These are phyloP conservation scores for Phytophthora constricta DNA, from an alignment of 352 stramenopile genomes.

Conservation along the genomic window DNA sequence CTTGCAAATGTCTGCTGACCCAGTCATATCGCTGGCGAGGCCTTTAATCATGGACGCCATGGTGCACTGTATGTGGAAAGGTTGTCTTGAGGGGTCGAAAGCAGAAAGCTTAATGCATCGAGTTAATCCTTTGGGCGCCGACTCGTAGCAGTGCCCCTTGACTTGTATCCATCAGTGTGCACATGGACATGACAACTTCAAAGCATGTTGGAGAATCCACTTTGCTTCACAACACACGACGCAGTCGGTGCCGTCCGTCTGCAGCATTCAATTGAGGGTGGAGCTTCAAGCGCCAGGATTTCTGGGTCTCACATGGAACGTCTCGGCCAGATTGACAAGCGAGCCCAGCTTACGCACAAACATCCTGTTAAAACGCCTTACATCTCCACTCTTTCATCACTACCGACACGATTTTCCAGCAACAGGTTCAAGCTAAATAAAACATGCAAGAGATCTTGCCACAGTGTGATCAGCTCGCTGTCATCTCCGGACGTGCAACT, in stretches of 20 bases:
- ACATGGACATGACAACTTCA: conserved; percentile 2
- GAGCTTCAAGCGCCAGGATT: too few relatives aligned
- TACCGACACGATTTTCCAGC: conserved; percentile 17
- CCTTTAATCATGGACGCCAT: conserved; percentile 53
- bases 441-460: conserved; percentile 11
- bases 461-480: not conserved
- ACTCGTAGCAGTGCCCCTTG: not conserved
- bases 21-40: conserved; percentile 55
- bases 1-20: conserved; percentile 60
- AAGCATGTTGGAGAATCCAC: not conserved
- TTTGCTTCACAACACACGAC: too few relatives aligned
- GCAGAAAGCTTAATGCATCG: not conserved
- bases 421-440: conserved; percentile 33
- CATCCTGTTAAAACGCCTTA: conserved; percentile 13
- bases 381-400: conserved; percentile 13
- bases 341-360: conserved; percentile 8
- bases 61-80: not conserved
- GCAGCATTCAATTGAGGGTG: too few relatives aligned
- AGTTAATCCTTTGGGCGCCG: not conserved
- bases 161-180: not conserved
- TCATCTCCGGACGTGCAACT: not conserved
- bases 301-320: not conserved
- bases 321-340: not conserved
- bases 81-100: not conserved
- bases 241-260: too few relatives aligned